phyloP scores from a whole-genome alignment of 1,284 basidiomycete genomes.

The Moesziomyces sp. region DNA sequence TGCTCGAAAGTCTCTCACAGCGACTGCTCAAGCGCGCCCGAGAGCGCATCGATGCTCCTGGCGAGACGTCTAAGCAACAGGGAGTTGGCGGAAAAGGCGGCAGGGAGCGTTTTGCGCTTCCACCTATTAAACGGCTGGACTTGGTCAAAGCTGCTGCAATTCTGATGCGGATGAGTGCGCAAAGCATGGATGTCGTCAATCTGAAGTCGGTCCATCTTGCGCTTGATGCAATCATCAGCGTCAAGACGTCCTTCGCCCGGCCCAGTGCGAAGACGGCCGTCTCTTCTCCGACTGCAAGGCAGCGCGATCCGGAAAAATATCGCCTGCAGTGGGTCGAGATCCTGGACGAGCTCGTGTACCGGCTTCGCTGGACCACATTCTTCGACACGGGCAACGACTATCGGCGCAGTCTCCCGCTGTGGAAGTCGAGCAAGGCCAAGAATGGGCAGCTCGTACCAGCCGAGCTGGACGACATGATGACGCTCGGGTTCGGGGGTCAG shows the following conservation, averaged over 20 bases:
- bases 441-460: slow-evolving; percentile 21
- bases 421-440: slow-evolving; percentile 17
- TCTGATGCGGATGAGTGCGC: slow-evolving; percentile 22
- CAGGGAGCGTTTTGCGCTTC: not conserved
- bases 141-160: slow-evolving; percentile 12
- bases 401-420: slow-evolving; percentile 22
- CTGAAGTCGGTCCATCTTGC: slow-evolving; percentile 18
- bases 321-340: slow-evolving; percentile 15
- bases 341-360: slow-evolving; percentile 29
- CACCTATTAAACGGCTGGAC: slow-evolving; percentile 4
- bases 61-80: not conserved
- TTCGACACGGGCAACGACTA: slow-evolving; percentile 42
- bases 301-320: slow-evolving; percentile 4
- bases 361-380: slow-evolving; percentile 31
- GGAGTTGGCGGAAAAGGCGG: not conserved
- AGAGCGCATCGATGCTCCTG: not conserved
- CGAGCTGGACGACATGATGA: slow-evolving; percentile 27
- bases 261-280: not conserved
- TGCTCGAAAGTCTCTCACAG: slow-evolving; percentile 25
- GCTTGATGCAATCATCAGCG: slow-evolving; percentile 12
- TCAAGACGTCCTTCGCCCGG: not conserved
- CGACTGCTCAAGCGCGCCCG: slow-evolving; percentile 5
- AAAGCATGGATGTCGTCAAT: slow-evolving; percentile 25
- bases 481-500: slow-evolving; percentile 3
- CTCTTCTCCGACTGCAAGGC: not conserved